These are phyloP conservation scores for Ophiostoma quercus DNA, from an alignment of 2,329 filamentous ascomycete genomes.

Conservation along the genomic window DNA sequence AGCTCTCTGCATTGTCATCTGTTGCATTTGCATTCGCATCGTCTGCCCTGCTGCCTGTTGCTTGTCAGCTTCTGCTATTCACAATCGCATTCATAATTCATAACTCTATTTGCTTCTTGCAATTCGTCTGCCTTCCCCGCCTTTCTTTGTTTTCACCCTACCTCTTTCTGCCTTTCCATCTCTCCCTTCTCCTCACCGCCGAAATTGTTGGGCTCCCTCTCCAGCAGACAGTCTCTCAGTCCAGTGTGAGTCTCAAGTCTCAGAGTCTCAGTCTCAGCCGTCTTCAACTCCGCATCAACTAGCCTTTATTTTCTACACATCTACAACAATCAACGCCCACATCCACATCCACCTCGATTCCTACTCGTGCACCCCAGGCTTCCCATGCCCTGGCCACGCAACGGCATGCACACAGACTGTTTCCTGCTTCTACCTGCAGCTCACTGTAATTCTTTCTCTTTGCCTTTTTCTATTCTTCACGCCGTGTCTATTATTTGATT, in stretches of 20 bases:
- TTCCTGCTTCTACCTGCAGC: neutral
- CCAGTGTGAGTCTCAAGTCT: neutral
- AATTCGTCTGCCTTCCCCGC: neutral
- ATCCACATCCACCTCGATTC: neutral
- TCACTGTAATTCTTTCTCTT: neutral
- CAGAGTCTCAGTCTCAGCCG: neutral
- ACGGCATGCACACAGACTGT: conserved; percentile 1
- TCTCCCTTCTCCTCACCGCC: neutral
- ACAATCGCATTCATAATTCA: neutral
- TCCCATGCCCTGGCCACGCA: conserved; percentile 6
- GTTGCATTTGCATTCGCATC: neutral
- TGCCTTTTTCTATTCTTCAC: too few species aligned
- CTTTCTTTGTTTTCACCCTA: conserved; percentile 6
- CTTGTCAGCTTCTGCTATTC: neutral
- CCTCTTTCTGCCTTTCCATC: neutral
- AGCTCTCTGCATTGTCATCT: neutral
- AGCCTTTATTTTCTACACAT: neutral
- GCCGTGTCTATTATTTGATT: too few species aligned
- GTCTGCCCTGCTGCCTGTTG: neutral
- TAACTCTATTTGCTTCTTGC: neutral
- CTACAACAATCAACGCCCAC: neutral
- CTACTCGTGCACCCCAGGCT: neutral
- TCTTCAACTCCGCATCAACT: neutral
- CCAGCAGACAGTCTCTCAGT: neutral
- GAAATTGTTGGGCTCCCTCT: neutral